These are phyloP conservation scores for Elaeis guineensis DNA, from an alignment of 176 grass and related monocot species.

Conservation along the genomic window DNA sequence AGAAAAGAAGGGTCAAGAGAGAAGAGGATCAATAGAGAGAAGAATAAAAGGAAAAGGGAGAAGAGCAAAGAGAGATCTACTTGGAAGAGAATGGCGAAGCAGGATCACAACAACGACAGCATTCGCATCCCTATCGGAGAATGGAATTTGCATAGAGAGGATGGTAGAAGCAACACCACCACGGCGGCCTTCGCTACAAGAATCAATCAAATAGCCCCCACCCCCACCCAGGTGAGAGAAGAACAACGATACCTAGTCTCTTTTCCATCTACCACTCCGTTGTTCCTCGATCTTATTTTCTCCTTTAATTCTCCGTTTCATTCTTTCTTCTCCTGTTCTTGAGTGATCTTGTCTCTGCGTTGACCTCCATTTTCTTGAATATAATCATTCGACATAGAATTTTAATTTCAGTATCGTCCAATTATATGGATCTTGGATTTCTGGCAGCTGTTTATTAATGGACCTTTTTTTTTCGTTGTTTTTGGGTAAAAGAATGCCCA, in stretches of 20 bases:
- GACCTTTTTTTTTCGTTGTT: no score
- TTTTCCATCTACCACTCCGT: neutral
- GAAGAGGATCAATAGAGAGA: neutral
- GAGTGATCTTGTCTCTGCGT: no score
- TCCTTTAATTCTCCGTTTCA: neutral
- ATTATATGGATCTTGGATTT: no score
- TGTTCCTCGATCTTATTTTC: neutral
- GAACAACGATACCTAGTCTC: neutral
- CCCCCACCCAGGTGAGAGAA: constrained; percentile 2
- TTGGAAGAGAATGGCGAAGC: no score
- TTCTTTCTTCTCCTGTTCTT: neutral
- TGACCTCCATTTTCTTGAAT: no score
- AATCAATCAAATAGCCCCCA: constrained; percentile 14
- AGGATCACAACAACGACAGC: neutral
- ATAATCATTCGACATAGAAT: no score
- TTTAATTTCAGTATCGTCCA: no score
- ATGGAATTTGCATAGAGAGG: neutral
- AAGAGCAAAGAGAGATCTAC: neutral
- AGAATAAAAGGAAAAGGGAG: constrained; percentile 22
- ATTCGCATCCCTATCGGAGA: constrained; percentile 10
- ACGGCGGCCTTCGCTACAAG: neutral
- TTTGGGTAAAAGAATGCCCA: no score
- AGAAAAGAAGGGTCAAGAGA: constrained; percentile 6
- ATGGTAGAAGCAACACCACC: neutral
- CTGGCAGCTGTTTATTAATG: no score